Percentiles rank a stretch among this genome's conserved stretches.
phyloP scores from a whole-genome alignment of 257 asterid species.

The Salvia miltiorrhiza region DNA sequence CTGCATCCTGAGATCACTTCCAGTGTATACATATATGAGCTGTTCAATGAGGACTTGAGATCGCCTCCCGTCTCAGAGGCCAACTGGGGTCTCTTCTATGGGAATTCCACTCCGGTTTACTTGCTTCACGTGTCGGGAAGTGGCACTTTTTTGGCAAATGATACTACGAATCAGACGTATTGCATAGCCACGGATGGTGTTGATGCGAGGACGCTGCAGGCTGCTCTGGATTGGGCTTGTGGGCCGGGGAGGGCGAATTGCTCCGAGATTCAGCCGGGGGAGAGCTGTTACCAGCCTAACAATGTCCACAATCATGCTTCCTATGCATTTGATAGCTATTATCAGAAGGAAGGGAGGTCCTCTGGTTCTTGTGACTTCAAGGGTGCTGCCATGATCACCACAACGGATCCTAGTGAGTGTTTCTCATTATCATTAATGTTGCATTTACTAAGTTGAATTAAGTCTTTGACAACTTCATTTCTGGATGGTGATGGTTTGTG shows the following conservation, averaged over 20 bases:
- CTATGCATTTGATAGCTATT: conserved; percentile 87
- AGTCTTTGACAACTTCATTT: neutral
- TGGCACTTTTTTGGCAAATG: conserved; percentile 91
- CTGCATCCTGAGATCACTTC: conserved; percentile 88
- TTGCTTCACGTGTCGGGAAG: conserved; percentile 91
- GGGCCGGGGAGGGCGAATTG: conserved; percentile 98
- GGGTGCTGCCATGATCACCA: conserved; percentile 95
- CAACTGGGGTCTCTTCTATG: conserved; percentile 88
- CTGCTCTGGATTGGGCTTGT: conserved; percentile 99
- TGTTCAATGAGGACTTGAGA: conserved; percentile 94
- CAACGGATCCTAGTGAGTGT: conserved; percentile 95
- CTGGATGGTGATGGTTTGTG: neutral
- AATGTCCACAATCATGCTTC: conserved; percentile 87
- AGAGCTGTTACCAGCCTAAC: conserved; percentile 90
- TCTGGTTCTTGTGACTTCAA: conserved; percentile 92
- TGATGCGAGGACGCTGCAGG: conserved; percentile 69
- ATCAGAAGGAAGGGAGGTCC: conserved; percentile 69
- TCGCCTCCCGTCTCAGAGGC: conserved; percentile 87
- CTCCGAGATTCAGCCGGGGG: conserved; percentile 92
- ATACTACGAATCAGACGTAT: conserved; percentile 80
- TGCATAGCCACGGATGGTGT: conserved; percentile 71
- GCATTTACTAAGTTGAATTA: neutral
- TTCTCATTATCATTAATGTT: neutral
- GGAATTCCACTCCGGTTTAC: conserved; percentile 82
- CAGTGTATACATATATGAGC: conserved; percentile 74